These are phyloP conservation scores for Ophiostoma fasciatum DNA, from an alignment of 2,329 filamentous ascomycete species.

Conservation along the genomic window DNA sequence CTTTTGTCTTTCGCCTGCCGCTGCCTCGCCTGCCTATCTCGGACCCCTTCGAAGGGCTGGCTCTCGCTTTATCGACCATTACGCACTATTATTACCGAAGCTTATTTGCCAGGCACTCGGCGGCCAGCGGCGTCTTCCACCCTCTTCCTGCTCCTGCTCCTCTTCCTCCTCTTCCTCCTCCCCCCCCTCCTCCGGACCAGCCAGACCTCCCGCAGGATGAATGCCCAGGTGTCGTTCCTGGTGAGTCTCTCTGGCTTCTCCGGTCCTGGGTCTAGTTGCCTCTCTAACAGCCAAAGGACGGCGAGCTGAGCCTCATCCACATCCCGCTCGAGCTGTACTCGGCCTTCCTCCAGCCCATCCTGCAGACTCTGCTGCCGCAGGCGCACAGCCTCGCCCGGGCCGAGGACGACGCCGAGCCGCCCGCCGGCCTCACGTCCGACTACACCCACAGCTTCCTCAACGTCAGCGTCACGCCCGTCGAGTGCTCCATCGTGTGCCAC, in stretches of 20 bases:
- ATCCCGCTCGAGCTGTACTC: constrained; percentile 70
- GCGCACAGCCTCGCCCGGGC: constrained; percentile 22
- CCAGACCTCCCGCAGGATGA: constrained; percentile 27
- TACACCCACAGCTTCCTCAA: constrained; percentile 73
- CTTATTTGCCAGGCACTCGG: no score
- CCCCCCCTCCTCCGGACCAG: background rate
- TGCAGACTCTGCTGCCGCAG: constrained; percentile 67
- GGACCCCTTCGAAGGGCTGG: no score
- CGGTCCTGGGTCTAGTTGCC: background rate
- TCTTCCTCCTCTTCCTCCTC: constrained; percentile 1
- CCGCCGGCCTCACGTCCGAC: constrained; percentile 34
- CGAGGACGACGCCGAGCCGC: constrained; percentile 15
- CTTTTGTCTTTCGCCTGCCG: no score
- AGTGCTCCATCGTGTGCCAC: constrained; percentile 86
- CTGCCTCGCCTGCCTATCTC: no score
- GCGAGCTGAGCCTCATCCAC: constrained; percentile 75
- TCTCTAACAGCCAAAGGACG: constrained; percentile 46
- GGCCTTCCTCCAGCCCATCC: constrained; percentile 68
- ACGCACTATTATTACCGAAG: no score
- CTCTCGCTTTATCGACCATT: no score
- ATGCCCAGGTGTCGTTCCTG: constrained; percentile 42
- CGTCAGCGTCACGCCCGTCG: constrained; percentile 79
- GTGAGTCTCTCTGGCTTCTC: constrained; percentile 23
- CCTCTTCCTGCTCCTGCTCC: no score
- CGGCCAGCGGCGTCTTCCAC: no score